These are phyloP conservation scores for Prunus yedoensis DNA, from an alignment of 331 rosid species.

Conservation along the genomic window DNA sequence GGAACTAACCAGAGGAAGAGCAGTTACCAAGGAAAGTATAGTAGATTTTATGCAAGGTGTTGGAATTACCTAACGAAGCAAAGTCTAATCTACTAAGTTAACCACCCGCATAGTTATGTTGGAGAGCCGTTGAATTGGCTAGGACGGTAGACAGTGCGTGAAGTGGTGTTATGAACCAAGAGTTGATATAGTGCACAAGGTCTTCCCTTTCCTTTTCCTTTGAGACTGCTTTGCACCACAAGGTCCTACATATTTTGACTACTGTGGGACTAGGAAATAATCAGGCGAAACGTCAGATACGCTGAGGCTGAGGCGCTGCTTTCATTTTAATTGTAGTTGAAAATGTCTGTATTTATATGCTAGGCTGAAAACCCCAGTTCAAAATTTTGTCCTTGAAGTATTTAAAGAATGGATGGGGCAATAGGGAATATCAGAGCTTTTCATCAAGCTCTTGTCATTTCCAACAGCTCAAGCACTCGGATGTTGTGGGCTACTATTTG, in stretches of 20 bases:
- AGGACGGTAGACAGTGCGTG: conserved; percentile 42
- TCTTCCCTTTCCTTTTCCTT: background rate
- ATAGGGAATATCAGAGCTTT: no score
- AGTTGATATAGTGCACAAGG: background rate
- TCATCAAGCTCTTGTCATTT: no score
- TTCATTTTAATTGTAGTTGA: no score
- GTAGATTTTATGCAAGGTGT: conserved; percentile 57
- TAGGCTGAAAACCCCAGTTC: no score
- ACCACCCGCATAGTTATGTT: conserved; percentile 64
- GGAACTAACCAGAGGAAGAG: conserved; percentile 66
- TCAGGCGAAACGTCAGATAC: no score
- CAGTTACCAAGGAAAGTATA: conserved; percentile 59
- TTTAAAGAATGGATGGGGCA: no score
- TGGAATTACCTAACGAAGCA: conserved; percentile 60
- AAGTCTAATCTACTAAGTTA: conserved; percentile 48
- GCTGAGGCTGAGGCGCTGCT: no score
- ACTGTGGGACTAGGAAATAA: background rate
- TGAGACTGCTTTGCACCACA: background rate
- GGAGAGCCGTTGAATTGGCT: conserved; percentile 71
- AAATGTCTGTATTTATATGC: no score
- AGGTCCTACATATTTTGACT: background rate
- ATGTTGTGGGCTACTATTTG: no score
- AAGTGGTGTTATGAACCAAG: background rate
- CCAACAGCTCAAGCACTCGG: no score
- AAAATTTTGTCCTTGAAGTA: no score